Base-by-base conservation (phyloP, 148 eudicot genomes). In the Spergularia bocconei region DNA sequence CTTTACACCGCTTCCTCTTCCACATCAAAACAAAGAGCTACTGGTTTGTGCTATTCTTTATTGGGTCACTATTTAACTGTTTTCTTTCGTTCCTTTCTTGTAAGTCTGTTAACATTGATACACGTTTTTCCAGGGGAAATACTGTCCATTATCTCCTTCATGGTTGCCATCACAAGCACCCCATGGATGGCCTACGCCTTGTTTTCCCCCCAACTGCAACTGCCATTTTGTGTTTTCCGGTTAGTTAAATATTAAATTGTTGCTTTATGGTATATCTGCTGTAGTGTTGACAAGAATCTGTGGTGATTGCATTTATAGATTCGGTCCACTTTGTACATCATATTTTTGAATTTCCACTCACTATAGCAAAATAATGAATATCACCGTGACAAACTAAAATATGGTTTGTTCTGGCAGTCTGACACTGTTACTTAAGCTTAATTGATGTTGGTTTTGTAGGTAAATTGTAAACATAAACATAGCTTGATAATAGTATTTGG, bases 111-210 rank as follows among this genome's bases (percentile, higher is more conserved):
- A 10, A 63, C 16, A 36, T 38, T 4, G 9, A 59, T 74, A 74
- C 63, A 15, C 69, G 51, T 33, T 50, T 6, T 70, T 73, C 65
- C 33, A 79, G 82, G 82, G 82, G 85, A 36, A 91, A 89, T 74
- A 91, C 96, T 5, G 2, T 82, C n/a, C 96, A 91, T 71, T 91
- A 89, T 80, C 91, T 91, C 80, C 82, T 91, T 70, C 96, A 91
- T 73, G 96, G 96, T 21, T 88, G 93, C 79, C 98, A 92, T 83
- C 98, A 92, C 76, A 92, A 92, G 82, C 98, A 92, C 78, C 98
- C 98, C 15, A 89, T 87, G 92, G 97, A 92, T 79, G 87, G 86
- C 25, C 82, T 88, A 36, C 90, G 97, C 21, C 97, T 92, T 65
- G 98, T 92, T 69, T 92, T 90, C 74, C 98, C 98, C 55, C 98